Percentiles rank a stretch among this genome's conserved stretches.
phyloP scores from a whole-genome alignment of 1,139 yeast genomes.

The Yamadazyma atmosphaerica region DNA sequence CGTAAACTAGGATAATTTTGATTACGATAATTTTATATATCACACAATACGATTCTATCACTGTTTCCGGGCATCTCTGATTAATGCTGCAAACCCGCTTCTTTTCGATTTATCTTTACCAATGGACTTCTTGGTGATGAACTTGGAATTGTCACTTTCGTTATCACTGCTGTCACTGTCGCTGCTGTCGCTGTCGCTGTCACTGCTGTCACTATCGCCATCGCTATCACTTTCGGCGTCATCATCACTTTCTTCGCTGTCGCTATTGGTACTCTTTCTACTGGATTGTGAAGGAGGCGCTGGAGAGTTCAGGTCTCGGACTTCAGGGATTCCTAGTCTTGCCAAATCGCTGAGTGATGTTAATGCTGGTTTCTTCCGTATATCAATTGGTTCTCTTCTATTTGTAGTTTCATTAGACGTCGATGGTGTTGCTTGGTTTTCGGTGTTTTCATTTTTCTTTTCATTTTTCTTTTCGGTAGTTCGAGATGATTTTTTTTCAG shows the following conservation, averaged over 20 bases:
- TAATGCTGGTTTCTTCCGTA: conserved; percentile 28
- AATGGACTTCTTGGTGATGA: conserved; percentile 21
- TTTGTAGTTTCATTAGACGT: not conserved
- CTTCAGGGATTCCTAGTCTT: conserved; percentile 63
- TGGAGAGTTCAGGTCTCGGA: conserved; percentile 41
- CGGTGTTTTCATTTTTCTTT: not conserved
- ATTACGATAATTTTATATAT: not conserved
- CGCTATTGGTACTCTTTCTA: conserved; percentile 6
- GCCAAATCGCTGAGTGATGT: conserved; percentile 60
- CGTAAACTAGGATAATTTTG: conserved; percentile 13
- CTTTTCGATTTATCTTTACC: conserved; percentile 27
- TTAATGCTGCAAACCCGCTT: conserved; percentile 52
- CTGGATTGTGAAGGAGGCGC: conserved; percentile 9
- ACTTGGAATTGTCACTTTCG: conserved; percentile 17
- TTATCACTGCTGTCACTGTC: conserved; percentile 18
- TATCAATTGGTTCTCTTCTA: not conserved
- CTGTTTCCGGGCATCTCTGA: conserved; percentile 45
- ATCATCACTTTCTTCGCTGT: conserved; percentile 8
- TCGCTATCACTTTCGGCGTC: conserved; percentile 16
- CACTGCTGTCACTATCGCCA: conserved; percentile 17
- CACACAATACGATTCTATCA: not conserved
- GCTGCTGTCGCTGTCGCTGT: conserved; percentile 14
- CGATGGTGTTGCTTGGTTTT: conserved; percentile 4
- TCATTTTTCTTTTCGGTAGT: not conserved
- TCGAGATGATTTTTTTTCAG: too few species aligned